A percentile compares a stretch with the other conserved stretches of the same genome.
These are phyloP conservation scores for Mucor mucedo DNA, from an alignment of 371 early-diverging fungal species.

Conservation along the genomic window DNA sequence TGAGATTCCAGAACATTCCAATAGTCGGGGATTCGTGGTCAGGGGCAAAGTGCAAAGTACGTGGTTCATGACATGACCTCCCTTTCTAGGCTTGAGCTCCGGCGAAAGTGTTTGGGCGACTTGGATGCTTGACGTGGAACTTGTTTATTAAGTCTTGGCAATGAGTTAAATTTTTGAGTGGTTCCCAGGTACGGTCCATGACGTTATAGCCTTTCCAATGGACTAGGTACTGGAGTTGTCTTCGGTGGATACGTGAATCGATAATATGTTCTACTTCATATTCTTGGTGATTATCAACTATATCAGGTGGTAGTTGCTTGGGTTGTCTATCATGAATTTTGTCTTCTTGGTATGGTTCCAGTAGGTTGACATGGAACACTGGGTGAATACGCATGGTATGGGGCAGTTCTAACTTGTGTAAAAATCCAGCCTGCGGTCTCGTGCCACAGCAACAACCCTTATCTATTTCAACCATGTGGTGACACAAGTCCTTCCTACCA, in stretches of 20 bases:
- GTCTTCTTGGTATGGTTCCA: conserved; percentile 18
- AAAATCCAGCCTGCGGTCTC: no score
- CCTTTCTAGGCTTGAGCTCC: conserved; percentile 19
- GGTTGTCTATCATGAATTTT: conserved; percentile 23
- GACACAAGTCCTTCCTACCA: no score
- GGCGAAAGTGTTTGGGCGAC: background rate
- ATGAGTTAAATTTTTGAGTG: conserved; percentile 2
- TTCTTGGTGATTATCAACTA: conserved; percentile 37
- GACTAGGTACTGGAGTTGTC: conserved; percentile 38
- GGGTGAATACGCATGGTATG: conserved; percentile 35
- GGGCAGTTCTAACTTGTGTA: conserved; percentile 34
- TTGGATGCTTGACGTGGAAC: conserved; percentile 18
- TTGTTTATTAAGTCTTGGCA: background rate
- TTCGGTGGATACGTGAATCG: conserved; percentile 17
- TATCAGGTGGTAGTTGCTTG: conserved; percentile 29
- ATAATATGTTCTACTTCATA: conserved; percentile 34
- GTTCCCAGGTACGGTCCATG: conserved; percentile 28
- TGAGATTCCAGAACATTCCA: no score
- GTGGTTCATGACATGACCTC: no score
- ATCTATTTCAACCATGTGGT: no score
- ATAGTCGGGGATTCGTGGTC: no score
- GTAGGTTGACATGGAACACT: conserved; percentile 41
- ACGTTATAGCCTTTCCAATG: conserved; percentile 25
- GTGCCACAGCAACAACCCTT: no score
- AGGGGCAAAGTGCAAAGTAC: no score